A percentile compares a stretch with the other conserved stretches of the same genome.
These are phyloP conservation scores for Entophlyctis luteolus DNA, from an alignment of 192 early-diverging fungal genomes.

Conservation along the genomic window DNA sequence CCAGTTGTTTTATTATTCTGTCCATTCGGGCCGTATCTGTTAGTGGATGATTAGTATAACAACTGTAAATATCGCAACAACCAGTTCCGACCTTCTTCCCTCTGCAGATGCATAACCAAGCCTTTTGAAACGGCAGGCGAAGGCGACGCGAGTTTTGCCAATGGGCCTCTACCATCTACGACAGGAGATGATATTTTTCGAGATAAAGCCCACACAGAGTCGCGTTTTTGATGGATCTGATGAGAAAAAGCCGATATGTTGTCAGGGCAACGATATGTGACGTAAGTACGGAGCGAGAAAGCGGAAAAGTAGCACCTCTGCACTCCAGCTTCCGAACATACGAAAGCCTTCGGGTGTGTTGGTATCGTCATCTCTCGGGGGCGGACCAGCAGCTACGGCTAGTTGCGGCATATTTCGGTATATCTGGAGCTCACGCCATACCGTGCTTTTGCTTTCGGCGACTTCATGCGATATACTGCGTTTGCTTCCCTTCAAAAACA, in stretches of 20 bases:
- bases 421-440: background rate
- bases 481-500: background rate
- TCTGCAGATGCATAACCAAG: slow-evolving; percentile 5
- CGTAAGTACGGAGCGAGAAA: too few species aligned
- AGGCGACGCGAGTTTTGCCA: background rate
- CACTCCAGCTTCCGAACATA: too few species aligned
- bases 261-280: too few species aligned
- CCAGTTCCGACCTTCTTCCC: slow-evolving; percentile 10
- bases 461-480: slow-evolving; percentile 3
- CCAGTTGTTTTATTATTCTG: background rate
- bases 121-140: background rate
- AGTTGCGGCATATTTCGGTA: background rate
- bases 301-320: too few species aligned
- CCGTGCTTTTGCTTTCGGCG: background rate
- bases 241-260: too few species aligned
- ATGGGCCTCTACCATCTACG: background rate
- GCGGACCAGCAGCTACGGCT: too few species aligned
- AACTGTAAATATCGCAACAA: background rate
- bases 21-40: slow-evolving; percentile 9
- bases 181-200: background rate
- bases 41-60: background rate
- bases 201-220: background rate
- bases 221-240: background rate
- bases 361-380: too few species aligned
- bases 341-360: too few species aligned